Conservation (phyloP, 2,329 filamentous ascomycete genomes). For the Penicillium occitanis region DNA sequence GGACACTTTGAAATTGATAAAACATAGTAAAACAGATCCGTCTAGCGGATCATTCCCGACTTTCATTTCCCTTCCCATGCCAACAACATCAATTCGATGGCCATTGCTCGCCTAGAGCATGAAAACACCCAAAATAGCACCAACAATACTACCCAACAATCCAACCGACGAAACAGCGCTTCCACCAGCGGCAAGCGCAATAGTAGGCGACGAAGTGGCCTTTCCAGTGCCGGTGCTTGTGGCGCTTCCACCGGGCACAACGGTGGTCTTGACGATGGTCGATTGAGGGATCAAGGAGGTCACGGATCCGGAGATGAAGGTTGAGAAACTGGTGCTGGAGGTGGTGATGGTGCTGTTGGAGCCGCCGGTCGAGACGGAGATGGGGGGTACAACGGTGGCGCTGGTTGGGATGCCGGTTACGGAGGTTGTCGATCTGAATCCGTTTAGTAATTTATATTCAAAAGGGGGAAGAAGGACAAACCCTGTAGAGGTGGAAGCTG, state of each 20-base stretch:
- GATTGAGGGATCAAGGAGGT: slow-evolving; percentile 18
- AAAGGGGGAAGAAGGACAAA: neutral
- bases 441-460: too few relatives aligned
- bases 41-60: neutral
- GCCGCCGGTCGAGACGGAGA: slow-evolving; percentile 13
- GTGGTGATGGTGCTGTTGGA: slow-evolving; percentile 15
- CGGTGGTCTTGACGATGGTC: slow-evolving; percentile 20
- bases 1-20: neutral
- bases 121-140: slow-evolving; percentile 17
- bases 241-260: slow-evolving; percentile 9
- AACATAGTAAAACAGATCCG: slow-evolving; percentile 1
- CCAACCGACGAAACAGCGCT: neutral
- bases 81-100: neutral
- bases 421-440: neutral
- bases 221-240: neutral
- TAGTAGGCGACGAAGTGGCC: slow-evolving; percentile 10
- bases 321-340: slow-evolving; percentile 20
- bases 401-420: slow-evolving; percentile 9
- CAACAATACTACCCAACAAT: slow-evolving; percentile 5
- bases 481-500: neutral
- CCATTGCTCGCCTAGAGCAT: neutral
- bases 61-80: neutral
- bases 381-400: slow-evolving; percentile 11
- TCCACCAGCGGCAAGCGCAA: slow-evolving; percentile 9
- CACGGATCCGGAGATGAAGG: slow-evolving; percentile 9